Evolutionary conservation across 2,329 filamentous ascomycete species (phyloP).

Genomic region (Atkinsonella texensis): DNA sequence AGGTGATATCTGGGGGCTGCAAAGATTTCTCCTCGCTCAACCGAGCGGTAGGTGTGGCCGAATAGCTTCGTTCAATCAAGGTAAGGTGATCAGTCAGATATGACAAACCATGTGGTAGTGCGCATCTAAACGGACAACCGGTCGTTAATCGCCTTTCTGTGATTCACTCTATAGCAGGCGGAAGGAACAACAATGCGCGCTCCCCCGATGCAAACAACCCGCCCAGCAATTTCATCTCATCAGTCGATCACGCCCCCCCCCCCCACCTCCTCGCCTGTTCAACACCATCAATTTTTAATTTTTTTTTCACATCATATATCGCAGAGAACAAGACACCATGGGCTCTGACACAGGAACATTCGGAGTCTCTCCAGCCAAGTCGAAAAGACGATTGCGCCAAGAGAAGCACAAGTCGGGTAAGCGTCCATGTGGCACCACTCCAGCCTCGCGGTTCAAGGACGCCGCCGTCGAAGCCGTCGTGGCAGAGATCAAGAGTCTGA

Average conservation of each 20-base stretch:
- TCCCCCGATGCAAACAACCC: neutral
- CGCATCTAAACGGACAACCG: neutral
- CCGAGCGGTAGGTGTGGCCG: no score
- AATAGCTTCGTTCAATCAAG: no score
- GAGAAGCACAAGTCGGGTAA: neutral
- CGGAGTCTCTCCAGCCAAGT: neutral
- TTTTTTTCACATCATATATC: neutral
- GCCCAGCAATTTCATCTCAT: neutral
- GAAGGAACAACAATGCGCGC: neutral
- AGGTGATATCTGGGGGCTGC: no score
- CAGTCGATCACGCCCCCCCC: neutral
- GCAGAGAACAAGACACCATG: neutral
- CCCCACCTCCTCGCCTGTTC: no score
- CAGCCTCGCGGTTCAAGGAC: neutral
- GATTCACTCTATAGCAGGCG: neutral
- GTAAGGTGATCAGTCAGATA: neutral
- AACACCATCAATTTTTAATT: no score
- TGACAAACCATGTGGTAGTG: neutral
- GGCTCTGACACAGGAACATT: neutral
- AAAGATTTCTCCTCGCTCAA: no score
- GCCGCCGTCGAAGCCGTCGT: neutral
- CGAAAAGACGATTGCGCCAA: neutral
- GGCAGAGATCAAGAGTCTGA: neutral
- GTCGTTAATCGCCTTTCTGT: neutral
- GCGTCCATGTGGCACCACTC: neutral